Conservation (phyloP, 768 basidiomycete species). For the Chiua virens region DNA sequence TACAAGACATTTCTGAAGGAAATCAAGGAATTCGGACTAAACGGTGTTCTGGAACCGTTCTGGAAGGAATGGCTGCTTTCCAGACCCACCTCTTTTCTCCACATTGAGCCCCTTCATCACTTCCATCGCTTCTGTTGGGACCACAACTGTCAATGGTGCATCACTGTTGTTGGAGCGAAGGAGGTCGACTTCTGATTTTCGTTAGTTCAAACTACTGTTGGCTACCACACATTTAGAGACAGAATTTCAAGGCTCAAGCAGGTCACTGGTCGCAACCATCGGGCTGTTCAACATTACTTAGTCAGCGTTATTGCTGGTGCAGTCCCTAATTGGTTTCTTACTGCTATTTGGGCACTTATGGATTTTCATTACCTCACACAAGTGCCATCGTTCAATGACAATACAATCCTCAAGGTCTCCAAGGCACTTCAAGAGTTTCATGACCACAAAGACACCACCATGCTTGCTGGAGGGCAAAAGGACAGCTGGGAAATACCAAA, state of each 20-base stretch:
- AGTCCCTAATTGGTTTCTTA: not conserved
- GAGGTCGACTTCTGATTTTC: conserved; percentile 40
- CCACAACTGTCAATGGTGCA: not conserved
- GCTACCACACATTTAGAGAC: conserved; percentile 37
- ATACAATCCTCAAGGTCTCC: conserved; percentile 29
- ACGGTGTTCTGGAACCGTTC: not conserved
- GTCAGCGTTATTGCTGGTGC: conserved; percentile 18
- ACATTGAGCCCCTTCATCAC: not conserved
- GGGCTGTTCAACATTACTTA: conserved; percentile 13
- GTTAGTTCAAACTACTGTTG: conserved; percentile 35
- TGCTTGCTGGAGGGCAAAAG: conserved; percentile 18
- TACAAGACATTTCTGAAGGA: not conserved
- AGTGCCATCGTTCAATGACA: conserved; percentile 31
- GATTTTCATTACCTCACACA: conserved; percentile 43
- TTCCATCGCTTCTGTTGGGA: not conserved
- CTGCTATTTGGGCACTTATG: conserved; percentile 27
- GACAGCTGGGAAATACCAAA: not conserved
- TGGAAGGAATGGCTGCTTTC: not conserved
- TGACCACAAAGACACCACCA: conserved; percentile 34
- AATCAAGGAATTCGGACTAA: not conserved
- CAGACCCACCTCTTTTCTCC: not conserved
- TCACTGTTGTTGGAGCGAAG: not conserved
- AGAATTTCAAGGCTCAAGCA: conserved; percentile 36
- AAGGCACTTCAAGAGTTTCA: conserved; percentile 36
- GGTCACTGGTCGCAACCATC: conserved; percentile 4